Evolutionary conservation across 2,329 filamentous ascomycete genomes (phyloP).

Genomic region (Colletotrichum chrysophilum): DNA sequence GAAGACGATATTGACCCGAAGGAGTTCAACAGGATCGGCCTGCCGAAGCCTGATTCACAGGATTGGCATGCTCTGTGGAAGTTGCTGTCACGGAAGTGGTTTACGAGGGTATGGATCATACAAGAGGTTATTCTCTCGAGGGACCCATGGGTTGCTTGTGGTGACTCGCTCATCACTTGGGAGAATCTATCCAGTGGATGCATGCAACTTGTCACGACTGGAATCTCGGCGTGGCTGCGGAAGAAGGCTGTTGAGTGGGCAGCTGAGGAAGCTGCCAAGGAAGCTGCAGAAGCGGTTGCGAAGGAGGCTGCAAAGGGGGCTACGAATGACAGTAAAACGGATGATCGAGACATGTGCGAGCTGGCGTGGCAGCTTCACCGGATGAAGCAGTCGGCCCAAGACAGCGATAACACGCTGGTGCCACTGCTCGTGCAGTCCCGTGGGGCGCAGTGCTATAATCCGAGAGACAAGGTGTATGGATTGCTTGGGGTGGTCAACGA

Average conservation of each 20-base stretch:
- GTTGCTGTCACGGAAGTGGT: constrained; percentile 1
- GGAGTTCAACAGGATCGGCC: not conserved
- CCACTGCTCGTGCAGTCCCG: not conserved
- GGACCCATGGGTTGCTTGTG: constrained; percentile 3
- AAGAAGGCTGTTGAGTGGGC: not conserved
- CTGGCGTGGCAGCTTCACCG: not conserved
- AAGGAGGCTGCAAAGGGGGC: not conserved
- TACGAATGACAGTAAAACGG: not conserved
- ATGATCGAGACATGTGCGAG: not conserved
- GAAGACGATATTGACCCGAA: not conserved
- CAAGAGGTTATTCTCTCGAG: constrained; percentile 9
- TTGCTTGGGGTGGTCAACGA: not conserved
- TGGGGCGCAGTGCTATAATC: not conserved
- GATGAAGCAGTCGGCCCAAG: not conserved
- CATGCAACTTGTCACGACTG: not conserved
- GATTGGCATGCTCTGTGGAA: not conserved
- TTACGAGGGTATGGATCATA: constrained; percentile 1
- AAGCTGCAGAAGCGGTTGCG: no score
- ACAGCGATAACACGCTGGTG: not conserved
- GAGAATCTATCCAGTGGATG: not conserved
- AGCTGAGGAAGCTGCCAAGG: no score
- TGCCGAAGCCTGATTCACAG: not conserved
- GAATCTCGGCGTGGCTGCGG: not conserved
- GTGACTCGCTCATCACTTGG: not conserved
- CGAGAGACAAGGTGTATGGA: constrained; percentile 11